A percentile compares a stretch with the other conserved stretches of the same genome.
phyloP scores from a whole-genome alignment of 306 rosid genomes.

The Heteromeles arbutifolia region DNA sequence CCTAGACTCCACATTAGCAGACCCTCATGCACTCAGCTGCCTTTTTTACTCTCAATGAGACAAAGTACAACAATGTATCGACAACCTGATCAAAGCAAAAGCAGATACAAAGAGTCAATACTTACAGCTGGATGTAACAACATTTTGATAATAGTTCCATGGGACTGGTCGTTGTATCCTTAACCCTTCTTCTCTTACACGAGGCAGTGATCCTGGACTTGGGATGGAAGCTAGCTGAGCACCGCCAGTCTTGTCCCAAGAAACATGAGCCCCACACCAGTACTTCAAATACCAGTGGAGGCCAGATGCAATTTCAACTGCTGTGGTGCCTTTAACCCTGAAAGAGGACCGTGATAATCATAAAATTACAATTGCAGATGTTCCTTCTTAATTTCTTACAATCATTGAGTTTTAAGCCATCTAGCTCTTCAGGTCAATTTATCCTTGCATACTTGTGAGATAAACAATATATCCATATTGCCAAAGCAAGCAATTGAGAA shows the following conservation, averaged over 20 bases:
- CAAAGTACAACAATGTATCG: not conserved
- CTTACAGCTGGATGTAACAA: conserved; percentile 95
- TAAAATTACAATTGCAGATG: not conserved
- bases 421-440: not conserved
- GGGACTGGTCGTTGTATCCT: conserved; percentile 74
- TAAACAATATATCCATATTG: not conserved
- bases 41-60: not conserved
- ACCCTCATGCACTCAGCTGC: not conserved
- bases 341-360: not conserved
- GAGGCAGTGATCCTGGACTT: conserved; percentile 72
- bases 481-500: not conserved
- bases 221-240: conserved; percentile 72
- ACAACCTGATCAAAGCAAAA: not conserved
- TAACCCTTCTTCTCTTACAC: conserved; percentile 46
- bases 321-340: conserved; percentile 82
- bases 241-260: conserved; percentile 96
- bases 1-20: not conserved
- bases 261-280: conserved; percentile 84
- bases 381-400: not conserved
- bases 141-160: conserved; percentile 95
- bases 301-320: conserved; percentile 80
- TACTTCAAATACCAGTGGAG: conserved; percentile 94
- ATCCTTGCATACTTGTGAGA: not conserved
- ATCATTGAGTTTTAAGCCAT: not conserved
- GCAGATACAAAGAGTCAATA: conserved; percentile 11